These are phyloP conservation scores for Dothidotthia symphoricarpi DNA, from an alignment of 2,329 filamentous ascomycete species.

Conservation along the genomic window DNA sequence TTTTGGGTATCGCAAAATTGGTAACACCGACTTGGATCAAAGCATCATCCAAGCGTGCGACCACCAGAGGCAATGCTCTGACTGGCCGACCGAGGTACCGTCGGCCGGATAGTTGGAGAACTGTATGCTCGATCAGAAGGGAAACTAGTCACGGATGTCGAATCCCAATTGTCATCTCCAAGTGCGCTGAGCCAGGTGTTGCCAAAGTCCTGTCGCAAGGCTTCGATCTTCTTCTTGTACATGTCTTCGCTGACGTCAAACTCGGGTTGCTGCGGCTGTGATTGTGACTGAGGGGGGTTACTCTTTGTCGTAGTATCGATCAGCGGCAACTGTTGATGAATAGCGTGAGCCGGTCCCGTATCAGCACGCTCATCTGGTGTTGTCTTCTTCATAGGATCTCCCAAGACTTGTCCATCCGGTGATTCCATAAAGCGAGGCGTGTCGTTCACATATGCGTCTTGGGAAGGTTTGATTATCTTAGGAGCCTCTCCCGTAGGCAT, in stretches of 20 bases:
- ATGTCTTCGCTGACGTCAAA: constrained; percentile 71
- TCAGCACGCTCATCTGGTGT: constrained; percentile 21
- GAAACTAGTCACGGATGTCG: constrained; percentile 31
- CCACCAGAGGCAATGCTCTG: constrained; percentile 43
- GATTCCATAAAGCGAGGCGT: constrained; percentile 31
- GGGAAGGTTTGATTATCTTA: constrained; percentile 14
- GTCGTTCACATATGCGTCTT: constrained; percentile 13
- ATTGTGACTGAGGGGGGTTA: constrained; percentile 15
- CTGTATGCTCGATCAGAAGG: constrained; percentile 32
- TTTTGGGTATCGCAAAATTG: constrained; percentile 41
- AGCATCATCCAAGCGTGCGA: constrained; percentile 38
- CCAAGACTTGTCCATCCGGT: constrained; percentile 16
- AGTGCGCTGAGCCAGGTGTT: constrained; percentile 84
- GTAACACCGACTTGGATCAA: constrained; percentile 16
- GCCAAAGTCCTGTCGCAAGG: constrained; percentile 79
- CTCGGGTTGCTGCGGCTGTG: constrained; percentile 37
- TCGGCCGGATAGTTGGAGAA: constrained; percentile 35
- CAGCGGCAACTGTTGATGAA: constrained; percentile 31
- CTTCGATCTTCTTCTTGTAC: constrained; percentile 85
- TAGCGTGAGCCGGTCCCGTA: constrained; percentile 21
- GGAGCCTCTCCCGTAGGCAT: constrained; percentile 20
- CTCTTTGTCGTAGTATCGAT: constrained; percentile 30
- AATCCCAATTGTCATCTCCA: constrained; percentile 67
- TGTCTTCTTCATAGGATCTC: constrained; percentile 34
- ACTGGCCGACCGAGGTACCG: constrained; percentile 35